These are phyloP conservation scores for Aspergillus indologenus DNA, from an alignment of 495 filamentous ascomycete species.

Conservation along the genomic window DNA sequence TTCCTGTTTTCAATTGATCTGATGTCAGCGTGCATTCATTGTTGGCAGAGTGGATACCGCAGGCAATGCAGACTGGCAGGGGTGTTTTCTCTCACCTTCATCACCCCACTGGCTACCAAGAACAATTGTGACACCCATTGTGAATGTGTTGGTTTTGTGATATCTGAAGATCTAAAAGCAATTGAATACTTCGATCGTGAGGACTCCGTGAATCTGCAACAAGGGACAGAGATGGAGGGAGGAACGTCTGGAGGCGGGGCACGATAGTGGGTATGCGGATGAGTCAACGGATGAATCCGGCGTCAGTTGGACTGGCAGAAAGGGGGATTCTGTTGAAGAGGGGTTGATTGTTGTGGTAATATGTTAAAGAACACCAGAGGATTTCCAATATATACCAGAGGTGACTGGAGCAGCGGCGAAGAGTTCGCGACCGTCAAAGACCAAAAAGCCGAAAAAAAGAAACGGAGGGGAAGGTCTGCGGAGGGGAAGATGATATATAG, in stretches of 20 bases:
- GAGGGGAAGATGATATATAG: constrained; percentile 18
- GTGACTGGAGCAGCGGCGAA: constrained; percentile 30
- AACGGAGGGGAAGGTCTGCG: constrained; percentile 23
- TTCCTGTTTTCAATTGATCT: constrained; percentile 34
- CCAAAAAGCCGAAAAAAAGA: constrained; percentile 28
- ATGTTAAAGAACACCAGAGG: constrained; percentile 4
- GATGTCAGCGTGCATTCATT: constrained; percentile 8
- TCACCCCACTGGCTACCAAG: constrained; percentile 67
- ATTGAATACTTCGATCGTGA: background rate
- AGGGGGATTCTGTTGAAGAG: background rate
- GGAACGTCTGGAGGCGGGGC: constrained; percentile 3
- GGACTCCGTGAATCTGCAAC: background rate
- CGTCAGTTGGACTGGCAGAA: background rate
- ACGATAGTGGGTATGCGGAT: background rate
- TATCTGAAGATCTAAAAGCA: constrained; percentile 5
- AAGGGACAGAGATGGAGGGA: background rate
- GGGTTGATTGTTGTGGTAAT: background rate
- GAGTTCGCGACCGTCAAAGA: constrained; percentile 31
- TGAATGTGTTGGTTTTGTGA: constrained; percentile 8
- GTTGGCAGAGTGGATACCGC: background rate
- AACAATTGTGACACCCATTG: constrained; percentile 57
- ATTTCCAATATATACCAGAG: constrained; percentile 10
- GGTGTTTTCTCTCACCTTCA: constrained; percentile 48
- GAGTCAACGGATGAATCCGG: background rate
- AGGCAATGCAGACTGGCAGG: background rate